A percentile compares a stretch with the other conserved stretches of the same genome.
phyloP scores from a whole-genome alignment of 73 alveolate genomes.

The Paraurostyla sp. region DNA sequence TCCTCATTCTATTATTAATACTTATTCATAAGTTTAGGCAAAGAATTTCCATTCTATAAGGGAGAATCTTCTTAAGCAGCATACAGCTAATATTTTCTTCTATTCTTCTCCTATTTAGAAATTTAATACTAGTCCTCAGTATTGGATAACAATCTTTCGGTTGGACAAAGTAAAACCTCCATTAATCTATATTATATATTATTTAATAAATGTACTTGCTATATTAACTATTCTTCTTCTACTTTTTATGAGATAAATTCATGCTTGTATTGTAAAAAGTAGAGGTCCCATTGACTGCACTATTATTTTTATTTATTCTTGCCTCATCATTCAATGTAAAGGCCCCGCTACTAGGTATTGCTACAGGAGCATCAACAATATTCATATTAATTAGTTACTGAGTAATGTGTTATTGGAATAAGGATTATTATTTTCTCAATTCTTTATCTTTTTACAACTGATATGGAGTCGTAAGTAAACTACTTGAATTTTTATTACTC shows the following conservation, averaged over 20 bases:
- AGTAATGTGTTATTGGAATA: background rate
- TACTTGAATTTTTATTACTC: too few species aligned
- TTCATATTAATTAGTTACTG: conserved; percentile 10
- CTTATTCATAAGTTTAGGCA: background rate
- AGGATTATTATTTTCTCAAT: background rate
- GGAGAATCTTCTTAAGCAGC: background rate
- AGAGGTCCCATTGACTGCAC: background rate
- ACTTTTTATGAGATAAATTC: background rate
- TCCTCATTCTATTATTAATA: background rate
- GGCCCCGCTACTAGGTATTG: background rate
- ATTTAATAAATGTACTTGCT: background rate
- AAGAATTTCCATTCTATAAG: background rate
- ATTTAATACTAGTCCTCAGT: background rate
- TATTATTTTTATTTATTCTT: background rate
- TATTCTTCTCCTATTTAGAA: background rate
- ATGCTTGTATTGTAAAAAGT: background rate
- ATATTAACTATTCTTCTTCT: background rate
- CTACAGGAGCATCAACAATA: background rate
- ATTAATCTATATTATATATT: background rate
- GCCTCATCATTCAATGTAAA: background rate
- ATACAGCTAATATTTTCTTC: background rate
- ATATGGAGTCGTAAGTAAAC: too few species aligned
- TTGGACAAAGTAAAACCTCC: conserved; percentile 29
- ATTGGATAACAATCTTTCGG: background rate
- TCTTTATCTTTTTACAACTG: background rate